Evolutionary conservation across 2,329 filamentous ascomycete species (phyloP).

Genomic region (Colletotrichum acutatum): DNA sequence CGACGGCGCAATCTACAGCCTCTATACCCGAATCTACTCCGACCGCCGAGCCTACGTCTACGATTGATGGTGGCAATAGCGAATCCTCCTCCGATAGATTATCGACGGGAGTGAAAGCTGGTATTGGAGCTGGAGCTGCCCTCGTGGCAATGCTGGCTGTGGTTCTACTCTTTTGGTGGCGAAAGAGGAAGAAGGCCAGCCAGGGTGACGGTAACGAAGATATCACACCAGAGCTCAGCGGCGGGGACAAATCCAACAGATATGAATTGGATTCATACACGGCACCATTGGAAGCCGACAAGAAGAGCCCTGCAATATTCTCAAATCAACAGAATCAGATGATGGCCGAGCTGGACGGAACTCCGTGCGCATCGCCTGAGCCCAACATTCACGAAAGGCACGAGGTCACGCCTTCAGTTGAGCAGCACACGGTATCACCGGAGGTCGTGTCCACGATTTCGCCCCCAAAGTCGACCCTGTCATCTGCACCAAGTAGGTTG

Average conservation of each 20-base stretch:
- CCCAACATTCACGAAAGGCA: not conserved
- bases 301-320: not conserved
- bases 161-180: not conserved
- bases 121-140: not conserved
- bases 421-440: not conserved
- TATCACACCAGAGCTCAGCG: not conserved
- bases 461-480: not conserved
- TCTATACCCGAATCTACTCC: not conserved
- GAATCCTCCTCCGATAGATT: not conserved
- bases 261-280: not conserved
- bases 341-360: not conserved
- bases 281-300: not conserved
- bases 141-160: not conserved
- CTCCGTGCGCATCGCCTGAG: not conserved
- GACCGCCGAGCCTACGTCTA: not conserved
- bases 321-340: not conserved
- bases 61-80: not conserved
- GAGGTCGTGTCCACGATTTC: not conserved
- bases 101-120: not conserved
- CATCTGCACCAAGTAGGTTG: not conserved
- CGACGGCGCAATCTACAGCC: not conserved
- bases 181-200: not conserved
- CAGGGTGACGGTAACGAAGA: not conserved
- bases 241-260: not conserved
- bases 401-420: not conserved